Evolutionary conservation across 495 filamentous ascomycete species (phyloP).

Genomic region (Venustampulla echinocandica): DNA sequence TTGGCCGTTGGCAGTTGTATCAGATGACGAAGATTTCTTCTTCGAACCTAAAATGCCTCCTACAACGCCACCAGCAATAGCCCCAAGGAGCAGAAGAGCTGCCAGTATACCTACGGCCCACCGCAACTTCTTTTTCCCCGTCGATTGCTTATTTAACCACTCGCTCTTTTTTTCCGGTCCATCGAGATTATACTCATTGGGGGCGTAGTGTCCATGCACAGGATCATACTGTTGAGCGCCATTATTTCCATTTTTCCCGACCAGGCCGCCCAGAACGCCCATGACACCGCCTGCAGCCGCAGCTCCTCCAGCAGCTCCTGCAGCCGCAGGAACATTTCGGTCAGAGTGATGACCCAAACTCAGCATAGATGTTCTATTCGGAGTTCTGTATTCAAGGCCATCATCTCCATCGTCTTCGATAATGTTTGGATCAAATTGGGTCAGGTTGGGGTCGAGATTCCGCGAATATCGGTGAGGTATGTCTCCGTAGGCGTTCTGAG

Average conservation of each 20-base stretch:
- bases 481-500: constrained; percentile 28
- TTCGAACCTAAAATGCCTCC: constrained; percentile 50
- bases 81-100: constrained; percentile 54
- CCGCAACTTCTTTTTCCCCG: constrained; percentile 56
- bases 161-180: constrained; percentile 22
- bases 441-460: constrained; percentile 43
- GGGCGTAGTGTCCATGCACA: constrained; percentile 9
- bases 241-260: constrained; percentile 3
- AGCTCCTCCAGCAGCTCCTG: constrained; percentile 35
- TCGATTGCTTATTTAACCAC: constrained; percentile 38
- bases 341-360: constrained; percentile 35
- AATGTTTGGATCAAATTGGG: constrained; percentile 63
- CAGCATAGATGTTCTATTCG: constrained; percentile 43
- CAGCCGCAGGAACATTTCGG: constrained; percentile 22
- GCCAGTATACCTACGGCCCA: constrained; percentile 60
- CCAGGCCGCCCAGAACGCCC: constrained; percentile 37
- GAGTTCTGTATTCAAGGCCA: constrained; percentile 47
- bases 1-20: not conserved
- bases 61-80: constrained; percentile 69
- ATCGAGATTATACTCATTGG: constrained; percentile 13
- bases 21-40: constrained; percentile 17
- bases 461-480: constrained; percentile 48
- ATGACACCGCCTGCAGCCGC: constrained; percentile 45
- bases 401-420: constrained; percentile 86
- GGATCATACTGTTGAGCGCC: constrained; percentile 16